These are phyloP conservation scores for Mollisia scopiformis DNA, from an alignment of 2,329 filamentous ascomycete species.

Conservation along the genomic window DNA sequence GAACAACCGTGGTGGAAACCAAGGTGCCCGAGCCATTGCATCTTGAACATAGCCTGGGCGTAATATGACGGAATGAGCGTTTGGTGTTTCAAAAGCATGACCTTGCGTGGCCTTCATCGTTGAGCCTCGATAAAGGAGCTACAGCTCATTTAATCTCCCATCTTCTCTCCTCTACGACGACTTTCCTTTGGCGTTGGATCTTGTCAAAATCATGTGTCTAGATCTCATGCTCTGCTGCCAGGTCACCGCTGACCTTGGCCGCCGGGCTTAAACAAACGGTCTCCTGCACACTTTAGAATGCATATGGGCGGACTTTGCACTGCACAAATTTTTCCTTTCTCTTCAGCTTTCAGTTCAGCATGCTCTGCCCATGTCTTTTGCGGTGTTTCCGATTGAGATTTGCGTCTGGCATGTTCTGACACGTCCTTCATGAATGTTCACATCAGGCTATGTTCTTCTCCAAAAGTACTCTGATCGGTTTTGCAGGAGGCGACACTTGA, in stretches of 20 bases:
- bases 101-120: conserved; percentile 4
- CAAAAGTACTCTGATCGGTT: conserved; percentile 24
- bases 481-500: conserved; percentile 11
- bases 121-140: conserved; percentile 1
- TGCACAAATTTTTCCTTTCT: conserved; percentile 27
- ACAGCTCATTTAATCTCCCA: conserved; percentile 12
- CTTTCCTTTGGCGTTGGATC: conserved; percentile 36
- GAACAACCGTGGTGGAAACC: conserved; percentile 38
- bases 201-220: conserved; percentile 31
- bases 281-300: conserved; percentile 27
- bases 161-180: conserved; percentile 28
- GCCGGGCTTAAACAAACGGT: conserved; percentile 12
- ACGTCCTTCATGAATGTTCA: conserved; percentile 8
- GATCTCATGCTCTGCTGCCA: conserved; percentile 28
- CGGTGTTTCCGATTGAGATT: conserved; percentile 6
- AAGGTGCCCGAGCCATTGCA: conserved; percentile 35
- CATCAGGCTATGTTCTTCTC: conserved; percentile 20
- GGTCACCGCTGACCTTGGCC: conserved; percentile 23
- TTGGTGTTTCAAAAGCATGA: conserved; percentile 1
- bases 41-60: conserved; percentile 26
- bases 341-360: background rate
- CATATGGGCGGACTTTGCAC: conserved; percentile 32
- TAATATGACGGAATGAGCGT: background rate
- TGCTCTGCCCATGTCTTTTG: conserved; percentile 9
- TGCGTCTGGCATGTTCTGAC: conserved; percentile 6